Base-by-base conservation (phyloP, 2,329 filamentous ascomycete genomes). In the Calonectria naviculata region DNA sequence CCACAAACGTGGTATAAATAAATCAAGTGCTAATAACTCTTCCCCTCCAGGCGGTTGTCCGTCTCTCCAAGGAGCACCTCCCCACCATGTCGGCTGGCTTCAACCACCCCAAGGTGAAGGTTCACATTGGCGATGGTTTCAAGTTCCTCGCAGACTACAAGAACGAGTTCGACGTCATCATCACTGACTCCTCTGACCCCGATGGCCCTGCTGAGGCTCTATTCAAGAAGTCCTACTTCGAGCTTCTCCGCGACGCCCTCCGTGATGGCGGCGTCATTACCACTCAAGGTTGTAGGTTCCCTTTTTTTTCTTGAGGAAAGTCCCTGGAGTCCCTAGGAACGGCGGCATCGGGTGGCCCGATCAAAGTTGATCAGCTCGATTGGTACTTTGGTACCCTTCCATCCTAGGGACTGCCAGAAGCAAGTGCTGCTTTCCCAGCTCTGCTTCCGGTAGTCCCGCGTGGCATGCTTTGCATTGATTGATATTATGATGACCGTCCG, bases 271-370 rank as follows among this genome's bases (percentile, higher is more conserved):
- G 97, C 88, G 95, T 99, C 83, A 98, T 99, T 87, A 96, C 95
- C 87, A 99, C 97, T 84, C 97, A 99, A 98, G 97, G 97, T 99
- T 97, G 95, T 97, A 95, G 91, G 95, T 94, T 89, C 92, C 93
- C 92, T 90, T 13, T 46, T 91, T 88, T 90, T 83, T 85, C 80
- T 83, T 81, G 76, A 73, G 81, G 81, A 82, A 81, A 83, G 84
- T 82, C 74, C 70, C 78, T 78, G 81, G 77, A 68, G 80, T 82
- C 81, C 78, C 79, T 79, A 78, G 81, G 80, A 80, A 75, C 75
- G 80, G 80, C 78, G 77, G 76, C 73, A 68, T 79, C 76, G 72
- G 73, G 73, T 72, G 74, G 65, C 56, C 75, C 66, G 67, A 44
- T 75, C 72, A 74, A 74, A 73, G 76, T 70, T 77, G 72, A 72